A percentile compares a stretch with the other conserved stretches of the same genome.
These are phyloP conservation scores for Ascodesmis nigricans DNA, from an alignment of 495 filamentous ascomycete genomes.

Conservation along the genomic window DNA sequence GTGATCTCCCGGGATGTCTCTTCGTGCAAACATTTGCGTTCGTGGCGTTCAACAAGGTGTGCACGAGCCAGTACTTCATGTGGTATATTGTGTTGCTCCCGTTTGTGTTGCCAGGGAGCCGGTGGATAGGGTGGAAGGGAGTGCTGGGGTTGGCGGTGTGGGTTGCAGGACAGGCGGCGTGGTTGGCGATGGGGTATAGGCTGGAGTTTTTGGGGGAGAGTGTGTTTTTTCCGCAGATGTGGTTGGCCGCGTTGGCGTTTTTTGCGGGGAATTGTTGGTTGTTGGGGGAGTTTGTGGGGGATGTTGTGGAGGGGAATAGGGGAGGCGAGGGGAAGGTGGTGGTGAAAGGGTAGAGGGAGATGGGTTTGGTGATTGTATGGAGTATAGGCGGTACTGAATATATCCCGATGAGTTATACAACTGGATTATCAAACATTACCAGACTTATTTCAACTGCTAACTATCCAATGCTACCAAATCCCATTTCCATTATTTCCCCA, in stretches of 20 bases:
- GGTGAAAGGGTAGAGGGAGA: neutral
- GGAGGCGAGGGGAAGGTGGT: no score
- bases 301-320: constrained; percentile 33
- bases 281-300: constrained; percentile 50
- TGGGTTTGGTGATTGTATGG: neutral
- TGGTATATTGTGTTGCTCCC: constrained; percentile 92
- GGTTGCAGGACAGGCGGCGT: constrained; percentile 49
- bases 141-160: constrained; percentile 42
- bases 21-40: constrained; percentile 98
- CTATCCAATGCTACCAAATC: constrained; percentile 6
- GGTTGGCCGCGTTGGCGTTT: constrained; percentile 49
- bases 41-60: constrained; percentile 94
- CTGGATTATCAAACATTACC: constrained; percentile 14
- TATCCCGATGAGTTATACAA: neutral
- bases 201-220: constrained; percentile 78
- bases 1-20: constrained; percentile 62
- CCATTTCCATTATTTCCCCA: constrained; percentile 6
- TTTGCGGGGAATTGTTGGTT: constrained; percentile 77
- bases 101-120: constrained; percentile 62
- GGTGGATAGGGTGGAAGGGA: constrained; percentile 36
- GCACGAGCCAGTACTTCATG: constrained; percentile 92
- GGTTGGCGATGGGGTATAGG: constrained; percentile 73
- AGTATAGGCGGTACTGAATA: neutral
- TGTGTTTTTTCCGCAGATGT: constrained; percentile 68
- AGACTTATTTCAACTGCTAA: constrained; percentile 13